Evolutionary conservation across 192 early-diverging fungal species (phyloP).

Genomic region (Pilobolus umbonatus): DNA sequence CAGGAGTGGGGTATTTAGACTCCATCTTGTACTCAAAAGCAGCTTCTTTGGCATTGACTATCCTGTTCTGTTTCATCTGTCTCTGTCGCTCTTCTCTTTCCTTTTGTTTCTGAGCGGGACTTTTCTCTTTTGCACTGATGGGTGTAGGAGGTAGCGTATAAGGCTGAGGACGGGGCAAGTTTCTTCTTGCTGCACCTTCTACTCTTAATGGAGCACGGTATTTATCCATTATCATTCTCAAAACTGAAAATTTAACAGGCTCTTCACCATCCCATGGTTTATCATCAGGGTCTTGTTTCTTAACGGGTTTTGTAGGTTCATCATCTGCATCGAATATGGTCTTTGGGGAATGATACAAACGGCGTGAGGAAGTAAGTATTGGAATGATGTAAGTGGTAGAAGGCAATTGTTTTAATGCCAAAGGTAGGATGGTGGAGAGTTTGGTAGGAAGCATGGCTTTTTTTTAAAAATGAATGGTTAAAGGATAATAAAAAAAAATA

Average conservation of each 20-base stretch:
- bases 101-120: background rate
- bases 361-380: too few species aligned
- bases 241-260: slow-evolving; percentile 14
- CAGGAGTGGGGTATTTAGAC: background rate
- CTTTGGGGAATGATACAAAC: too few species aligned
- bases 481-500: background rate
- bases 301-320: background rate
- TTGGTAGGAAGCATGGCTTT: background rate
- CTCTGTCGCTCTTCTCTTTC: slow-evolving; percentile 13
- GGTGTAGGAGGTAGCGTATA: background rate
- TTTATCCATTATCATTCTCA: slow-evolving; percentile 32
- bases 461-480: too few species aligned
- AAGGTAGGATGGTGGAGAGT: background rate
- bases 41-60: slow-evolving; percentile 19
- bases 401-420: background rate
- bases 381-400: background rate
- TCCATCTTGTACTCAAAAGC: slow-evolving; percentile 17
- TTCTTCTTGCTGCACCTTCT: slow-evolving; percentile 17
- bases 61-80: slow-evolving; percentile 10
- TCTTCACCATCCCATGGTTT: slow-evolving; percentile 30
- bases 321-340: background rate
- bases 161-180: slow-evolving; percentile 6
- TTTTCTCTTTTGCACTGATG: background rate
- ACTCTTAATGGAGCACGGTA: slow-evolving; percentile 24
- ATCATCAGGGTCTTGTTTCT: slow-evolving; percentile 7